Conservation (phyloP, 306 rosid species). For the Mimosa bimucronata region DNA sequence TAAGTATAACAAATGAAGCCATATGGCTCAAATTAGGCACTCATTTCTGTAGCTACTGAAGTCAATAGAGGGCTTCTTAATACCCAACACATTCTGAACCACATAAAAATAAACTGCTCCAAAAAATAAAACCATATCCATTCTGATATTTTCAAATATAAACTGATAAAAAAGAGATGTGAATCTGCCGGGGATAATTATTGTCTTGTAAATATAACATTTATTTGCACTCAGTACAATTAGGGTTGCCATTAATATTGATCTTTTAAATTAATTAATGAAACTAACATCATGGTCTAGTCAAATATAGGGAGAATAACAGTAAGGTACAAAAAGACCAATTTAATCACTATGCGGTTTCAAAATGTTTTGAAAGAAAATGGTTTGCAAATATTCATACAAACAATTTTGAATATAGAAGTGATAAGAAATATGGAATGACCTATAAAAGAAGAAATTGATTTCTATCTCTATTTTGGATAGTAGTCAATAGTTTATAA, state of each 20-base stretch:
- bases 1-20: conserved; percentile 1
- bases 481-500: too few species aligned
- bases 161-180: neutral
- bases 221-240: conserved; percentile 13
- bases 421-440: too few species aligned
- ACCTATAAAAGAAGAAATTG: too few species aligned
- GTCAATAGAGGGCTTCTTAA: neutral
- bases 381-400: too few species aligned
- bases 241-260: neutral
- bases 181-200: neutral
- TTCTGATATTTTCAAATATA: neutral
- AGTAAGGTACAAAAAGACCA: too few species aligned
- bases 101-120: neutral
- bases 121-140: neutral
- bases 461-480: too few species aligned
- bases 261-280: neutral
- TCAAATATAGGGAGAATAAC: too few species aligned
- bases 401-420: too few species aligned
- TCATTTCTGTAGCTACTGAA: neutral
- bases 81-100: neutral
- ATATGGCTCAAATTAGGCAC: neutral
- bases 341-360: too few species aligned
- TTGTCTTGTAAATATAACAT: neutral
- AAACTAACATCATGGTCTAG: neutral
- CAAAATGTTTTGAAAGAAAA: too few species aligned